These are phyloP conservation scores for Dichotomocladium elegans DNA, from an alignment of 371 early-diverging fungal species.

Conservation along the genomic window DNA sequence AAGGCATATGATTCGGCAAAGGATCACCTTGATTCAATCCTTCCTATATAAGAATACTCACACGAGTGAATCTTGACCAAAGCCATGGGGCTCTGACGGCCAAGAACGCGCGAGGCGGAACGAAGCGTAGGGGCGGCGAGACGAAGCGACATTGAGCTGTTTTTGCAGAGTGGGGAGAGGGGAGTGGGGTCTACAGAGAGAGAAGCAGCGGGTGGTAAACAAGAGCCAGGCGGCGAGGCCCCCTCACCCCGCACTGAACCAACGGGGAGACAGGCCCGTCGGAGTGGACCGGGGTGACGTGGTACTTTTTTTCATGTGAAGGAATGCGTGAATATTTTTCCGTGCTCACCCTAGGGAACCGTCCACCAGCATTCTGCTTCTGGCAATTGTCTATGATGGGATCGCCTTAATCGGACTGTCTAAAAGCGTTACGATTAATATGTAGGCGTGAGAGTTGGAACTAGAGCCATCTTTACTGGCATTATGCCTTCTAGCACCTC, in stretches of 20 bases:
- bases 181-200: not conserved
- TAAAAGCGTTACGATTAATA: no score
- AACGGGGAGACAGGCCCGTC: not conserved
- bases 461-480: no score
- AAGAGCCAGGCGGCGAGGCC: not conserved
- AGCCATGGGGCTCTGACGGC: constrained; percentile 46
- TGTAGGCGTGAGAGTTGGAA: no score
- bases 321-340: not conserved
- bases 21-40: not conserved
- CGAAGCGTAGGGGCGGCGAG: constrained; percentile 41
- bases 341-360: no score
- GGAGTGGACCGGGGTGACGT: not conserved
- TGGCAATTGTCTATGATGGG: no score
- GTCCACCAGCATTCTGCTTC: no score
- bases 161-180: not conserved
- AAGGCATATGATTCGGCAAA: not conserved
- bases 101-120: constrained; percentile 29
- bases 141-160: constrained; percentile 32
- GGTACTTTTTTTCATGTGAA: not conserved
- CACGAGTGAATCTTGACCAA: constrained; percentile 50
- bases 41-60: constrained; percentile 12
- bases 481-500: no score
- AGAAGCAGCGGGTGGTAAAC: not conserved
- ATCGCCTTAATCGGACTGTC: no score
- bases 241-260: not conserved